Conservation (phyloP, 2,329 filamentous ascomycete genomes). For the Raffaelea arxii region DNA sequence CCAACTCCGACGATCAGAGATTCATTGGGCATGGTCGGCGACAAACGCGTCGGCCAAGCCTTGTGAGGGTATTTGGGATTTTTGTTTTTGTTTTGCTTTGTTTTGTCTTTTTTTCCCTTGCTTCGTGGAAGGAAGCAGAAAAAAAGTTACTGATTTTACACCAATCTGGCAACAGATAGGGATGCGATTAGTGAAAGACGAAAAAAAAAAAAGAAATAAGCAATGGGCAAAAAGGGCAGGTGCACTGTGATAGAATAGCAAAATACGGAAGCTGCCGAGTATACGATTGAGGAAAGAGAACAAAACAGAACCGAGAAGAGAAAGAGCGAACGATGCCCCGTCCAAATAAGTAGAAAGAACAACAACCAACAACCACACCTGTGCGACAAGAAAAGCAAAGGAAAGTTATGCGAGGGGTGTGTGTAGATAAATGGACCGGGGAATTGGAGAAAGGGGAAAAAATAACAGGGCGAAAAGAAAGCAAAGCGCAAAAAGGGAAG, state of each 20-base stretch:
- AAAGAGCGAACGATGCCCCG: background rate
- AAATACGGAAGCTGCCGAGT: too few species aligned
- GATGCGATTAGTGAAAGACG: background rate
- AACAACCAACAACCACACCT: conserved; percentile 1
- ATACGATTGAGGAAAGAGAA: too few species aligned
- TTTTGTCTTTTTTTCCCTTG: too few species aligned
- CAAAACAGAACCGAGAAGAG: background rate
- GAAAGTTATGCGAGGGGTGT: background rate
- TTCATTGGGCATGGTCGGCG: conserved; percentile 18
- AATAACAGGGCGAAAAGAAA: background rate
- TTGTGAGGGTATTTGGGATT: too few species aligned
- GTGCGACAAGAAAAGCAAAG: background rate
- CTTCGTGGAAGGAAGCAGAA: too few species aligned
- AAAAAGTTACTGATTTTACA: too few species aligned
- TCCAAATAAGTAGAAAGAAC: background rate
- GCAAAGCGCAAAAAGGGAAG: background rate
- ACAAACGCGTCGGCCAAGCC: background rate
- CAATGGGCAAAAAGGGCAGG: too few species aligned
- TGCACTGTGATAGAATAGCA: too few species aligned
- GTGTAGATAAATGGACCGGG: background rate
- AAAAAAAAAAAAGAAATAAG: conserved; percentile 1
- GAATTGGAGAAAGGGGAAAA: background rate
- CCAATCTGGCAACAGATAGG: background rate
- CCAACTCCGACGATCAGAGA: conserved; percentile 17
- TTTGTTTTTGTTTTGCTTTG: too few species aligned